These are phyloP conservation scores for Sarocladium strictum DNA, from an alignment of 2,329 filamentous ascomycete species.

Conservation along the genomic window DNA sequence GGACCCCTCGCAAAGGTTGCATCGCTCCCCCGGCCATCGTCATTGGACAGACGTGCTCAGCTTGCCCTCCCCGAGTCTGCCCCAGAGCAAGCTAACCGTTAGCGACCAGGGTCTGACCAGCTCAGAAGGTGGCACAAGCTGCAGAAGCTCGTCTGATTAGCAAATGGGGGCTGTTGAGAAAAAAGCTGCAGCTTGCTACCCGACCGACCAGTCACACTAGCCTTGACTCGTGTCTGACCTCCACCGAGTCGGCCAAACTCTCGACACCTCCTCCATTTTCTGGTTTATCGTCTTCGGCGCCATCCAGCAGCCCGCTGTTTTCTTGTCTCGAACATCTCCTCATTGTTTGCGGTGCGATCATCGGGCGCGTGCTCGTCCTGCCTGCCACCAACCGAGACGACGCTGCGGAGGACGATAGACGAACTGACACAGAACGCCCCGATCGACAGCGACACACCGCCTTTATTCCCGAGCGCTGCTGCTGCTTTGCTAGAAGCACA, in stretches of 20 bases:
- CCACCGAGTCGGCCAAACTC: conserved; percentile 1
- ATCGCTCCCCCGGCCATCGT: neutral
- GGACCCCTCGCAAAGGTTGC: neutral
- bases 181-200: neutral
- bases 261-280: conserved; percentile 2
- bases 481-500: neutral
- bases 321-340: neutral
- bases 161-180: neutral
- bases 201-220: neutral
- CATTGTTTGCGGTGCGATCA: neutral
- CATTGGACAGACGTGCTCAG: neutral
- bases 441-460: conserved; percentile 3
- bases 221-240: conserved; percentile 4
- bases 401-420: neutral
- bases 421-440: neutral
- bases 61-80: neutral
- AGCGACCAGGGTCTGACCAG: neutral
- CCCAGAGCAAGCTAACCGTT: conserved; percentile 8
- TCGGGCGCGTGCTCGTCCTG: conserved; percentile 1
- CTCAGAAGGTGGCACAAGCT: neutral
- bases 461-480: conserved; percentile 4
- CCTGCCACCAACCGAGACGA: neutral
- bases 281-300: neutral
- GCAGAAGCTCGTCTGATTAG: neutral
- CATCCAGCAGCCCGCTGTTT: neutral